Evolutionary conservation across 2,329 filamentous ascomycete genomes (phyloP).

Genomic region (Aspergillus viridinutans): DNA sequence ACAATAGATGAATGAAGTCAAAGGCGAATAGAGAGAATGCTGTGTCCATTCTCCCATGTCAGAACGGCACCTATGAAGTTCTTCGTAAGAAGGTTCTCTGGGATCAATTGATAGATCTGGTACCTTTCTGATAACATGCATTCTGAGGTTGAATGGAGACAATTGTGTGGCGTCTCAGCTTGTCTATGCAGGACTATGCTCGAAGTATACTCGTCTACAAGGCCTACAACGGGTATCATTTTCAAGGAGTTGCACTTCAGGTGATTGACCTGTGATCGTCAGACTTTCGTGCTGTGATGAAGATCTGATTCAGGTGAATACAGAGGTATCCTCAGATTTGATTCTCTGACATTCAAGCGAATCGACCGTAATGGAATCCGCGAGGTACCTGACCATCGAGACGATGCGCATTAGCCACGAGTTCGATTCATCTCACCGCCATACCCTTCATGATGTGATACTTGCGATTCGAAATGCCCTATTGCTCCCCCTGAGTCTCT

Average conservation of each 20-base stretch:
- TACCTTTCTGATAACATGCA: neutral
- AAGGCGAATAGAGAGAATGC: no score
- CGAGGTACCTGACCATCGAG: neutral
- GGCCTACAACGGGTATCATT: neutral
- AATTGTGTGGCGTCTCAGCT: neutral
- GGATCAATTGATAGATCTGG: neutral
- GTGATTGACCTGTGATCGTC: no score
- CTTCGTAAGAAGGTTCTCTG: neutral
- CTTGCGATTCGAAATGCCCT: neutral
- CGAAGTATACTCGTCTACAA: neutral
- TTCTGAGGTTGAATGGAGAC: neutral
- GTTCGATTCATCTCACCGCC: no score
- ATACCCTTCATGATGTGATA: neutral
- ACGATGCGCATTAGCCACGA: neutral
- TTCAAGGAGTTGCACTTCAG: neutral
- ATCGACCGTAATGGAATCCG: no score
- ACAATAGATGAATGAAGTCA: no score
- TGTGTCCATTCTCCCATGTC: no score
- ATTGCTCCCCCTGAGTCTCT: neutral
- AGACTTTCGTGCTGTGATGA: neutral
- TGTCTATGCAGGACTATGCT: neutral
- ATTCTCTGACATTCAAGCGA: neutral
- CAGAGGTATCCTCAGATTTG: neutral
- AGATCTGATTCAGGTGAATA: no score
- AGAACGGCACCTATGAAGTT: no score